A percentile compares a stretch with the other conserved stretches of the same genome.
phyloP scores from a whole-genome alignment of 192 early-diverging fungal species.

The Coemansia sp. region DNA sequence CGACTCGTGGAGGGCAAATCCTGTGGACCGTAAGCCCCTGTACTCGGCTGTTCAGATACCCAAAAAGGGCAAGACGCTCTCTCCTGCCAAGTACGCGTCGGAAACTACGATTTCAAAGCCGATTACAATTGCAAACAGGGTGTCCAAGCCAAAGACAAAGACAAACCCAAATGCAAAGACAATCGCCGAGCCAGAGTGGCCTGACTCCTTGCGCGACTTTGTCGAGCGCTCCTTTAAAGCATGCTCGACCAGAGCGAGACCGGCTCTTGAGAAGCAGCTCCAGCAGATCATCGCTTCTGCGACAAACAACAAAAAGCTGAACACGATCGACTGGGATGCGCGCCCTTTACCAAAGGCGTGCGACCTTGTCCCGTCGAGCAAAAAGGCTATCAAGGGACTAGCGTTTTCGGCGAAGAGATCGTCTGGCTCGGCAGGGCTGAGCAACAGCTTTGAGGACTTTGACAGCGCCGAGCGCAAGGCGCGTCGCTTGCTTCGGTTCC shows the following conservation, averaged over 20 bases:
- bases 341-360: conserved; percentile 48
- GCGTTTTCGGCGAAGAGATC: conserved; percentile 16
- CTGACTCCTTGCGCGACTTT: conserved; percentile 30
- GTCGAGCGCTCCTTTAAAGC: conserved; percentile 51
- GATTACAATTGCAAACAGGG: background rate
- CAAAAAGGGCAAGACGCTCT: conserved; percentile 22
- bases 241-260: conserved; percentile 17
- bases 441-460: conserved; percentile 21
- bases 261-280: conserved; percentile 38
- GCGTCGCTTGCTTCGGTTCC: conserved; percentile 40
- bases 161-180: background rate
- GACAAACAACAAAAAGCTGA: conserved; percentile 44
- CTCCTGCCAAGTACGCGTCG: background rate
- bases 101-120: conserved; percentile 1
- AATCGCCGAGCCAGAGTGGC: conserved; percentile 28
- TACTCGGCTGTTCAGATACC: conserved; percentile 34
- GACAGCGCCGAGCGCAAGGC: conserved; percentile 45
- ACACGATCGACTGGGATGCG: conserved; percentile 31
- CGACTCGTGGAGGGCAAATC: conserved; percentile 9
- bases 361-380: conserved; percentile 8
- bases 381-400: background rate
- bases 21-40: conserved; percentile 19
- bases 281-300: conserved; percentile 47
- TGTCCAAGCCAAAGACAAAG: background rate
- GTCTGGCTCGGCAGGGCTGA: conserved; percentile 12